Evolutionary conservation across 1,139 yeast genomes (phyloP).

Genomic region (Pneumocystis oryctolagi): DNA sequence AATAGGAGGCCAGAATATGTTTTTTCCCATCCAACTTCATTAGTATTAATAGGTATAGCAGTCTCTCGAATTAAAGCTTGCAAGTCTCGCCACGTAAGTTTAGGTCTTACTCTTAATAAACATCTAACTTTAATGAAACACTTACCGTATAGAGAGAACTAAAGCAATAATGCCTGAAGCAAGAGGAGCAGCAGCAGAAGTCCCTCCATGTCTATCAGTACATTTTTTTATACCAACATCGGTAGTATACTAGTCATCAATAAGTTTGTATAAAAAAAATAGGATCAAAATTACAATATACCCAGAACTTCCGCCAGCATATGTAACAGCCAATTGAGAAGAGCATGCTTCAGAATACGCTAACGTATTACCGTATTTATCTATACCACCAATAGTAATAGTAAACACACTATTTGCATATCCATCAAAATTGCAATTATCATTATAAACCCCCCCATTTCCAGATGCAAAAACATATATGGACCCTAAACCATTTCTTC

Average conservation of each 20-base stretch:
- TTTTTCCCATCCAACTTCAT: slow-evolving; percentile 56
- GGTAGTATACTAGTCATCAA: slow-evolving; percentile 45
- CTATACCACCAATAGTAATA: slow-evolving; percentile 89
- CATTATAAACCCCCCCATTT: slow-evolving; percentile 72
- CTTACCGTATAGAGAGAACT: slow-evolving; percentile 41
- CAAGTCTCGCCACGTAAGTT: slow-evolving; percentile 88
- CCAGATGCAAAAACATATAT: slow-evolving; percentile 94
- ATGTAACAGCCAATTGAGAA: slow-evolving; percentile 92
- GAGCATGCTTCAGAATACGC: slow-evolving; percentile 83
- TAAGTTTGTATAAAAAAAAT: background rate
- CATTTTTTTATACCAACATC: slow-evolving; percentile 59
- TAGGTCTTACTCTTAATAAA: slow-evolving; percentile 33
- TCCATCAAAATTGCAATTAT: slow-evolving; percentile 94
- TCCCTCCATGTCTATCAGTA: slow-evolving; percentile 73
- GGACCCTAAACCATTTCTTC: slow-evolving; percentile 70
- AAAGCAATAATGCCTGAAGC: slow-evolving; percentile 90
- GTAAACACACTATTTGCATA: slow-evolving; percentile 92
- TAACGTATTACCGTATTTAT: slow-evolving; percentile 72
- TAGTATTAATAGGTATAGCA: slow-evolving; percentile 52
- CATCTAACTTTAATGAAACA: background rate
- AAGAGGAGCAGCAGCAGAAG: slow-evolving; percentile 97
- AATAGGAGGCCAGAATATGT: slow-evolving; percentile 45
- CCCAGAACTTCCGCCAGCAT: slow-evolving; percentile 81
- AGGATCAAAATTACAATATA: slow-evolving; percentile 32
- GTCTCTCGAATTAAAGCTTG: slow-evolving; percentile 69